These are phyloP conservation scores for Neonectria neomacrospora DNA, from an alignment of 2,329 filamentous ascomycete species.

Conservation along the genomic window DNA sequence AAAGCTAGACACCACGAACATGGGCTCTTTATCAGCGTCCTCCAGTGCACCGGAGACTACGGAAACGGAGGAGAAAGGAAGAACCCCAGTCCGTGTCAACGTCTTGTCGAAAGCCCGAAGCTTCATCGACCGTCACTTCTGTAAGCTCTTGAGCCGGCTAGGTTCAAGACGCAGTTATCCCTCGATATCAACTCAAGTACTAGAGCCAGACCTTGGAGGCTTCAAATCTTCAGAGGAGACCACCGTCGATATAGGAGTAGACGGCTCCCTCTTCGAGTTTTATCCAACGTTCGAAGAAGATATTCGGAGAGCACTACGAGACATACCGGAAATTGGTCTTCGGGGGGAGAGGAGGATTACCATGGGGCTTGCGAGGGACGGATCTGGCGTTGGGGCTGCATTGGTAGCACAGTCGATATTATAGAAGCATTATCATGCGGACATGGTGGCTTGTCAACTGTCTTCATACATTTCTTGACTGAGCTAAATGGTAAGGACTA, in stretches of 20 bases:
- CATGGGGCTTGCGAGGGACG: slow-evolving; percentile 79
- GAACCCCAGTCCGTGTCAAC: no score
- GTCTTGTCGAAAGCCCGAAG: background rate
- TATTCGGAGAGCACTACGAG: slow-evolving; percentile 71
- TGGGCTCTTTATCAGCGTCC: background rate
- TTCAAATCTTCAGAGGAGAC: background rate
- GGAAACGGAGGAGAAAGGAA: background rate
- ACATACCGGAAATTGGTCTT: slow-evolving; percentile 42
- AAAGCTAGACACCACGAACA: background rate
- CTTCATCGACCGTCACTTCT: background rate
- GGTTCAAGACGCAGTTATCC: background rate
- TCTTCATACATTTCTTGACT: background rate
- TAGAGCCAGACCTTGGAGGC: background rate
- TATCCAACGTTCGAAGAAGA: slow-evolving; percentile 76
- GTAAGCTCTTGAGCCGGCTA: background rate
- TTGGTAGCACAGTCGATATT: slow-evolving; percentile 58
- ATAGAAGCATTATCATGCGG: background rate
- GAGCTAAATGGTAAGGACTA: background rate
- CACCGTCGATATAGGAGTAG: slow-evolving; percentile 74
- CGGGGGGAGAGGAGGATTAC: slow-evolving; percentile 72
- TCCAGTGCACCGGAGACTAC: background rate
- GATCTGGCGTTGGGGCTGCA: slow-evolving; percentile 77
- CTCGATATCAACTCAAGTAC: background rate
- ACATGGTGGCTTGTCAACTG: background rate
- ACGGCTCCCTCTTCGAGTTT: slow-evolving; percentile 77